Evolutionary conservation across 108 stramenopile species (phyloP), one percentile per base, ranked within the genome.

Genomic region (Nitzschia sp.): DNA sequence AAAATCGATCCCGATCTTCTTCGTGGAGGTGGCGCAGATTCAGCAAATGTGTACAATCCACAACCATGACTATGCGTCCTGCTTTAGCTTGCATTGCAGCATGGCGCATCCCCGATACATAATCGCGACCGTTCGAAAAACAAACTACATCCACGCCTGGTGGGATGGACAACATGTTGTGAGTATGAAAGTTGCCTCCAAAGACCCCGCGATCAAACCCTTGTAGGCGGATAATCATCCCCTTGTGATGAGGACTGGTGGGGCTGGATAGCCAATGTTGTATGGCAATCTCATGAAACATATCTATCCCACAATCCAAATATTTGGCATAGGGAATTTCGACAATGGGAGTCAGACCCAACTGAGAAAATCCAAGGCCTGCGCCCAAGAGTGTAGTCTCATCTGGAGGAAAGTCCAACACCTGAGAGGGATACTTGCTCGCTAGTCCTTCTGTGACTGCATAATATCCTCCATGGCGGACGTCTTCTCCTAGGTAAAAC

Each of bases 261-360:
- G 21, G 19, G 14, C 83, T 64, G 40, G 64, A 40, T 12, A 92
- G 57, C 94, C 94, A 95, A 67, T 92, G 78, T 41, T 74, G 75
- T 6, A 86, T 80, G 51, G 86, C 85, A 55, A 87, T 79, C 67
- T 95, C 94, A 63, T 77, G 80, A 69, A 95, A 95, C 66, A 86
- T 85, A 63, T 95, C 94, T 12, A 73, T 76, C 7, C 85, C 94
- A 71, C 94, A 95, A 71, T 95, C 94, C 25, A 95, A 63, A 64
- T 95, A 95, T 64, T 95, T 95, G 48, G 87, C 87, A 54, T 95
- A 95, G 6, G 94, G 94, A 65, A 95, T 92, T 61, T 95, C 94
- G 39, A 92, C 81, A 26, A 95, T 85, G 2, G 91, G 94, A 48
- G 78, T 64, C 29, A 95, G 59, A 12, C 94, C 91, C 7, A 83